These are phyloP conservation scores for Waltiozyma sp. DNA, from an alignment of 1,139 yeast genomes.

Conservation along the genomic window DNA sequence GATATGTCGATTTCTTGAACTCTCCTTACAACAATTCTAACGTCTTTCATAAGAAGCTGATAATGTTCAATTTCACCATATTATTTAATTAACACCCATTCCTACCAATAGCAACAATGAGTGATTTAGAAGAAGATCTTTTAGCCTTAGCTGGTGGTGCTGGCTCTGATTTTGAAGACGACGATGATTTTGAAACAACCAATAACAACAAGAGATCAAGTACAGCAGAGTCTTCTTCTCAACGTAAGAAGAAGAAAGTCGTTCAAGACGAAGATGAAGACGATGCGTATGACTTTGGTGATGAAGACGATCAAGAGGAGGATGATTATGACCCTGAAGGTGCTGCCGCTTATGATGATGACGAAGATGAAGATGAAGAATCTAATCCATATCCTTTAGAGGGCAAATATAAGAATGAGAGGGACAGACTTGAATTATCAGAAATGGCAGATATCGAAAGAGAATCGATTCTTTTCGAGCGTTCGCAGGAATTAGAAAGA, in stretches of 20 bases:
- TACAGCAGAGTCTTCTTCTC: slow-evolving; percentile 7
- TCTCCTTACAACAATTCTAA: too few species aligned
- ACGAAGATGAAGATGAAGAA: slow-evolving; percentile 22
- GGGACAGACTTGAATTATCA: slow-evolving; percentile 58
- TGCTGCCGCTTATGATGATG: slow-evolving; percentile 21
- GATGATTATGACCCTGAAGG: slow-evolving; percentile 24
- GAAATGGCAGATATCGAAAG: slow-evolving; percentile 84
- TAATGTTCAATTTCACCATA: too few species aligned
- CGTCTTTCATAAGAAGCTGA: too few species aligned
- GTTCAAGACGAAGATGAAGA: slow-evolving; percentile 22
- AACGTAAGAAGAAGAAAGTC: slow-evolving; percentile 17
- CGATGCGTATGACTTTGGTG: slow-evolving; percentile 19
- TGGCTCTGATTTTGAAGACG: slow-evolving; percentile 18
- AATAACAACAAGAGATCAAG: slow-evolving; percentile 13
- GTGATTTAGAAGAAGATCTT: slow-evolving; percentile 77
- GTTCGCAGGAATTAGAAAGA: slow-evolving; percentile 84
- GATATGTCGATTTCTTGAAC: too few species aligned
- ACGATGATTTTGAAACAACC: slow-evolving; percentile 14
- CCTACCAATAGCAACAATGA: slow-evolving; percentile 7
- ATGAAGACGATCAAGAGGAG: slow-evolving; percentile 18
- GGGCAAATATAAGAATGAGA: slow-evolving; percentile 79
- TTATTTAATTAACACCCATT: not conserved
- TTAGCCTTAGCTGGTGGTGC: slow-evolving; percentile 84
- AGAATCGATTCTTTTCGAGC: slow-evolving; percentile 82
- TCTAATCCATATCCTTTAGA: slow-evolving; percentile 84